Evolutionary conservation across 305 asterid species (phyloP), one percentile per base, ranked within the genome.

Genomic region (Fraxinus greggii): DNA sequence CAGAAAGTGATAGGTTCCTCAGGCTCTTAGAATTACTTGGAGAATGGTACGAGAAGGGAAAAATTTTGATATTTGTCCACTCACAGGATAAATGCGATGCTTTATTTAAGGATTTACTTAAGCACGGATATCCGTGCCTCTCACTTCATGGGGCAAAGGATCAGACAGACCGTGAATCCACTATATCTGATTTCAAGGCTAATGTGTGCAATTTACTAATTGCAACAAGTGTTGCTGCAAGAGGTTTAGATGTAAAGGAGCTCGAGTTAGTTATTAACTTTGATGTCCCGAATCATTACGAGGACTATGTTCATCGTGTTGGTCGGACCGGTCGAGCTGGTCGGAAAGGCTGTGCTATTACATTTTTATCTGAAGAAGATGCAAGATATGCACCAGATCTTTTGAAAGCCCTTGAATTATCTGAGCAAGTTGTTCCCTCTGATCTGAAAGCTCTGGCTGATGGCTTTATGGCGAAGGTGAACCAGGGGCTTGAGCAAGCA

Each of bases 311-410:
- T 80, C 99, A 95, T 81, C 99, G 99, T 79, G 99, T 95, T 84
- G 99, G 99, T 75, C 91, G 98, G 65, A 95, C 98, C 17, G 99
- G 99, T 70, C 91, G 99, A 59, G 99, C 99, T 59, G 99, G 99
- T 81, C 88, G 87, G 81, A 95, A 94, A 87, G 98, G 99, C 79
- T 92, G 92, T 74, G 98, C 98, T 21, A 89, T 95, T 80, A 94
- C 99, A 2, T 95, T 95, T 84, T 83, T 94, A 72, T 89, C 94
- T 0, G 96, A 94, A 80, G 99, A 95, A 4, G 98, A 94, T 84
- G 97, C 94, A 7, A 89, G 97, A 87, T 95, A 93, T 83, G 95
- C 98, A 31, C 97, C 97, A 0, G 98, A 95, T 89, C 97, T 95
- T 36, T 92, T 94, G 21, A 95, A 94, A 83, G 99, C 98, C 56